Conservation (phyloP, 2,329 filamentous ascomycete species). For the Fusarium phyllophilum region DNA sequence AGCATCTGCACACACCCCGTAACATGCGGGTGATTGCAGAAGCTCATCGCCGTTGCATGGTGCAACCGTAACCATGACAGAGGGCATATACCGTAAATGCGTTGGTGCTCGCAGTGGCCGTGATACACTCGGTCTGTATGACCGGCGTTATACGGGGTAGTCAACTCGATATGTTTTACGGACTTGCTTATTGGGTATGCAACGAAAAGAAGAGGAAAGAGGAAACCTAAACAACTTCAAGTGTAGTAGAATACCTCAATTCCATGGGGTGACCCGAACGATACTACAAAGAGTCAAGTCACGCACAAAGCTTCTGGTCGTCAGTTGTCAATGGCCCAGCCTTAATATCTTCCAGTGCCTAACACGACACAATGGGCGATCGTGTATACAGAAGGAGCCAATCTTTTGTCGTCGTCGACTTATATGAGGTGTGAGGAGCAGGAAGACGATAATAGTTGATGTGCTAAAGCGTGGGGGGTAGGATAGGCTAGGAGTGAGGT, state of each 20-base stretch:
- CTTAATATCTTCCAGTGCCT: background rate
- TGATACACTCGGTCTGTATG: background rate
- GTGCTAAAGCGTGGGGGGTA: background rate
- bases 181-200: background rate
- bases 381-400: background rate
- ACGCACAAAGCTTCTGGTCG: background rate
- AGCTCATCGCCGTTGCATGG: background rate
- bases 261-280: background rate
- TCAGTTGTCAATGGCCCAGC: background rate
- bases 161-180: background rate
- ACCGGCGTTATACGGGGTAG: background rate
- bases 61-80: background rate
- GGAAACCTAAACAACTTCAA: background rate
- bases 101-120: background rate
- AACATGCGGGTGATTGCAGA: background rate
- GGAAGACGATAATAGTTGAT: background rate
- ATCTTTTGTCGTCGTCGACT: background rate
- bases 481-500: constrained; percentile 34
- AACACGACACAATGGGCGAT: background rate
- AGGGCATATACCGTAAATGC: background rate
- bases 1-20: too few species aligned
- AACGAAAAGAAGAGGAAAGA: background rate
- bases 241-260: background rate
- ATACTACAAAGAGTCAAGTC: background rate
- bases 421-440: background rate